Evolutionary conservation across 139 green algal genomes (phyloP), one percentile per base, ranked within the genome.

Genomic region (Chlamydomonas eustigma): DNA sequence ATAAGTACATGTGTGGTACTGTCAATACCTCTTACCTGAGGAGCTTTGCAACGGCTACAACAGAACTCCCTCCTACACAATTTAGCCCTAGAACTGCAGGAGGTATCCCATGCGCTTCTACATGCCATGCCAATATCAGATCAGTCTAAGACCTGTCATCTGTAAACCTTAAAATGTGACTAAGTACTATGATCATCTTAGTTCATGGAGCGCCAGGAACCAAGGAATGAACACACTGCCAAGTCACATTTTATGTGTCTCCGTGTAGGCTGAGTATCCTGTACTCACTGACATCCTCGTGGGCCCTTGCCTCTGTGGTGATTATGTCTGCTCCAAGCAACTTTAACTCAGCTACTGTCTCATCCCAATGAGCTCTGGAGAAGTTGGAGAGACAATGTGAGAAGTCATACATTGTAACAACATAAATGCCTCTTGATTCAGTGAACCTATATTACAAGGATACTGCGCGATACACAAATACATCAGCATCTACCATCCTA

Each of bases 41-140:
- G n/a, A 84, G 72, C 71, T 93, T 93, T 37, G 82, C 85, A 8
- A 93, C 72, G 1, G 83, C 80, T 25, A 81, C 18, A 3, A 85
- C 82, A 0, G 77, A 69, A 28, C 78, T 84, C 51, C 91, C 91
- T 0, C 90, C 90, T 2, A 97, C 80, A 71, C 91, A 95, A 76
- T 97, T 91, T 3, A 97, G 82, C 12, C 77, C 92, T 33, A 97
- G 83, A 58, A 73, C 79, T 1, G 89, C 81, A 1, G 36, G 30
- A 1, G 80, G 69, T 68, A 94, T 73, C 1, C 81, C 83, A 2
- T 74, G 71, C 1, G 63, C 71, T 73, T 76, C 84, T 87, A 76
- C 68, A 50, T 5, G 12, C 22, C 12, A 58, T 58, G 44, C 44
- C 44, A 58, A 22, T 58, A 58, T 22, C 44, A 58, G 22, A 28